Evolutionary conservation across 2,329 filamentous ascomycete genomes (phyloP), one percentile per base, ranked within the genome.

Genomic region (Chaetomium globosum): DNA sequence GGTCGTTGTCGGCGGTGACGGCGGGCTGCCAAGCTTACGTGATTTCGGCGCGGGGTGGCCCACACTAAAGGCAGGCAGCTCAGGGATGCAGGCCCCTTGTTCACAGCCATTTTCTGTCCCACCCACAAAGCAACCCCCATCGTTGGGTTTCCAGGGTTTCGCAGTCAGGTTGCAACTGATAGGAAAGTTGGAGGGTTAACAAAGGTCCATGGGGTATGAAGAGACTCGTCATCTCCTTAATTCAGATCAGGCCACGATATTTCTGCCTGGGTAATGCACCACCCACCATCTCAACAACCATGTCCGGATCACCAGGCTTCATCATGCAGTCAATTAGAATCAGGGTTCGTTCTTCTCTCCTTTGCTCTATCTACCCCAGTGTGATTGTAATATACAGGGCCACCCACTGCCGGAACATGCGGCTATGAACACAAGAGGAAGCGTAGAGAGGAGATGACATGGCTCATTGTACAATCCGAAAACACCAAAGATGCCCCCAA

Each of bases 401-500:
- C 68, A 65, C 57, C 57, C 69, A 60, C 64, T 51, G 56, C 59
- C 61, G 61, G 60, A 67, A 73, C 71, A 70, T 73, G 69, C 66
- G 69, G 69, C 67, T 73, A 72, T 71, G 64, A 72, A 71, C 66
- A 71, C 70, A 69, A 69, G 52, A 65, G 57, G 67, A 71, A 69
- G 67, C 66, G 71, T 71, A 76, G 76, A 78, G 74, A 74, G 75
- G 75, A 74, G 72, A 75, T 75, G 74, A 76, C 74, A 78, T 75
- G 75, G 74, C 74, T 75, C 67, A 75, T 74, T 74, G 73, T 75
- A 75, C 75, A 74, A 70, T 74, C 74, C 75, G 69, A 73, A 75
- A 81, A 83, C 80, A 83, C 81, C 82, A 71, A 79, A 79, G 70
- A 82, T 81, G 78, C 79, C 77, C 77, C 78, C 75, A 77, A 73